Evolutionary conservation across 257 asterid genomes (phyloP), one percentile per base, ranked within the genome.

Genomic region (Linderniella brevidens): DNA sequence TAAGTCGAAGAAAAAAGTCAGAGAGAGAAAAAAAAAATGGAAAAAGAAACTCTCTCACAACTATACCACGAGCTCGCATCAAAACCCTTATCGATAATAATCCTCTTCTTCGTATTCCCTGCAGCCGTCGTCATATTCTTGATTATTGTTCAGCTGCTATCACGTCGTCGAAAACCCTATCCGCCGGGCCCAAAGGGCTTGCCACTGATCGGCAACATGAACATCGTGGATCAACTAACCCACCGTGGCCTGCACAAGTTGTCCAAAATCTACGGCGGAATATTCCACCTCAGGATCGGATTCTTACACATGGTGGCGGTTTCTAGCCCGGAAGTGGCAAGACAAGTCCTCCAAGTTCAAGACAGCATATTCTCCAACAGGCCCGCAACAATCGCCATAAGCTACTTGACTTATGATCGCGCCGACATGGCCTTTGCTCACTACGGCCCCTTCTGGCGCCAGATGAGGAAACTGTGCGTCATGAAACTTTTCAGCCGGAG

Each of bases 361-460:
- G 97, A 87, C 75, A 69, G 68, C 78, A 64, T 82, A 39, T 82
- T 79, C 69, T 82, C 97, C 17, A 87, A 87, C 69, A 79, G 95
- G 20, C 97, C 97, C 6, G 93, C 85, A 0, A 77, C 76, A 1
- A 61, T 73, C 8, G 94, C 93, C 10, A 79, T 82, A 17, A 63
- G 73, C 11, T 86, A 82, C 70, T 12, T 86, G 1, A 82, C 94
- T 11, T 86, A 86, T 32, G 82, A 82, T 6, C 40, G 87, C n/a
- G 93, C 94, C 3, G 97, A 86, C 69, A 82, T 86, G 97, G 97
- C 94, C 7, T 86, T 86, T 50, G 92, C 94, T 8, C 72, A 86
- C 48, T 86, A 86, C 65, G 97, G 97, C 13, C 94, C 94, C 0
- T 86, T 82, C 48, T 86, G 97, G 97, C 83, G 97, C 37, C 92